Conservation (phyloP, 768 basidiomycete species). For the Polyporus arcularius region DNA sequence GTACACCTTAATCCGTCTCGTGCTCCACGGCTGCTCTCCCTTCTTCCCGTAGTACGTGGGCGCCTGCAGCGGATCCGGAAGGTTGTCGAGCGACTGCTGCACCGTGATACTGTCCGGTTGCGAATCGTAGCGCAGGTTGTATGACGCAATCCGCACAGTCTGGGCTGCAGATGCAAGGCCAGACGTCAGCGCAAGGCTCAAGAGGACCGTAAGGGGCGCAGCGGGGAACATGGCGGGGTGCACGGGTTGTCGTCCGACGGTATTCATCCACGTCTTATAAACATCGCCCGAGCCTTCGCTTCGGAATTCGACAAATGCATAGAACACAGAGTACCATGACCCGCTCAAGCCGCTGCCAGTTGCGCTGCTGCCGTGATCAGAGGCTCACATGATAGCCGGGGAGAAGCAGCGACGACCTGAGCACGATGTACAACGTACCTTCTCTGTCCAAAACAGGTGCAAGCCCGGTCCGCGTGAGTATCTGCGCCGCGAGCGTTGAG, state of each 20-base stretch:
- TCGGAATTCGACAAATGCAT: not conserved
- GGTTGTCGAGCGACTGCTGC: slow-evolving; percentile 42
- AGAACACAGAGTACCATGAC: not conserved
- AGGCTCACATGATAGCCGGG: slow-evolving; percentile 16
- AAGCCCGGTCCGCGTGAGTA: slow-evolving; percentile 12
- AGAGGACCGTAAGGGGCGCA: not conserved
- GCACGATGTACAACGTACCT: slow-evolving; percentile 9
- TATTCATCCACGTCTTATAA: not conserved
- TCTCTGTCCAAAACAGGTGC: not conserved
- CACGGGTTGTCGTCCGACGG: not conserved
- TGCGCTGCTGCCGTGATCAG: slow-evolving; percentile 11
- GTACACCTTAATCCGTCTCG: slow-evolving; percentile 48
- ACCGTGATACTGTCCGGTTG: slow-evolving; percentile 52
- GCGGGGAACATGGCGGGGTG: not conserved
- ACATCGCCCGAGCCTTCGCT: not conserved
- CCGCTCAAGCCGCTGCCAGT: not conserved
- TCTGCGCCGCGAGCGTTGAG: slow-evolving; percentile 14
- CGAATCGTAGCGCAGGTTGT: slow-evolving; percentile 59
- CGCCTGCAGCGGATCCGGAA: slow-evolving; percentile 43
- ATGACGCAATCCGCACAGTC: slow-evolving; percentile 42
- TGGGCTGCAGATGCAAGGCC: not conserved
- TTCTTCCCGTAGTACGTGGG: slow-evolving; percentile 33
- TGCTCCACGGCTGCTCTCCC: slow-evolving; percentile 57
- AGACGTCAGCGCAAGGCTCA: slow-evolving; percentile 2
- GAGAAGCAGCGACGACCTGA: slow-evolving; percentile 6